Evolutionary conservation across 371 early-diverging fungal genomes (phyloP), one percentile per base, ranked within the genome.

Genomic region (Mucor saturninus): DNA sequence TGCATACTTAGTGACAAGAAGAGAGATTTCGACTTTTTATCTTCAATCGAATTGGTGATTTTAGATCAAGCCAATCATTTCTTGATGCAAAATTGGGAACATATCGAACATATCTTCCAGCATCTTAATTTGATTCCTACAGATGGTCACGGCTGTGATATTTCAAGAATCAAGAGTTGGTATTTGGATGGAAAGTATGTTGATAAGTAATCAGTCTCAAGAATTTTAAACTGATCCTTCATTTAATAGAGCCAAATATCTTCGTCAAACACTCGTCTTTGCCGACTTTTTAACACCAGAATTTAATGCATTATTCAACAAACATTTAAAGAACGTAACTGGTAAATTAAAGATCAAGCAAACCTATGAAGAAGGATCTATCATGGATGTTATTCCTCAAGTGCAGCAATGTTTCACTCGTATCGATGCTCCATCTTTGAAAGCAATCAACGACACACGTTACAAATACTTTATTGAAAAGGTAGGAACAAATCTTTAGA

Each of bases 61-160:
- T 64, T 96, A 29, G 97, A 97, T 73, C 91, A 92, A 68, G 81
- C 93, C 28, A 92, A 95, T 45, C 85, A 89, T 37, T 78, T 98
- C 59, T 68, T 92, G 63, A 98, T 97, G 98, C 99, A 99, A 71
- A 99, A 98, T 80, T 97, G 97, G 98, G 98, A 98, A 59, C 97
- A 99, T 64, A 78, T 97, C 48, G 77, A 86, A 73, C 91, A 93
- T 61, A 69, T 96, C 4, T 91, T 96, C 50, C 80, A 90, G 10
- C 84, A 91, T 67, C 53, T 96, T 65, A 98, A 98, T 67, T 54
- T 83, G 58, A 92, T 91, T 14, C 98, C 99, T 10, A 92, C 89
- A 53, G 84, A 92, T 56, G 73, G 89, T 1, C 96, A 95, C 56
- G 96, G 90, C 11, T 93, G 94, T 69, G 98, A 99, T 77, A 97